Evolutionary conservation across 495 filamentous ascomycete species (phyloP).

Genomic region (Aspergillus steynii): DNA sequence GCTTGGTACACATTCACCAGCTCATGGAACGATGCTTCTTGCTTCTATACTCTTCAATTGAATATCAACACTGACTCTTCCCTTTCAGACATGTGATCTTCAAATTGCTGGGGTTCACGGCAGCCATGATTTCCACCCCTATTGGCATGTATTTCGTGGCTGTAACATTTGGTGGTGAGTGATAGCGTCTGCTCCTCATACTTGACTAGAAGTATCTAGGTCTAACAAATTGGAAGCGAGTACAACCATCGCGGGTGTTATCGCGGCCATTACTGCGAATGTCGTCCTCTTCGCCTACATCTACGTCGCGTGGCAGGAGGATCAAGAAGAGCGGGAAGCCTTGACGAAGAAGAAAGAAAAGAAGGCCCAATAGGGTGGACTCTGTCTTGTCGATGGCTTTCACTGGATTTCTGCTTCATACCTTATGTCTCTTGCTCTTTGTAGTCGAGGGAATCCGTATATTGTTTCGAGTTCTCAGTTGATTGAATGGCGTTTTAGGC

Average conservation of each 20-base stretch:
- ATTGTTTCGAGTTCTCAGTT: slow-evolving; percentile 7
- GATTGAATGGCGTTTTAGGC: slow-evolving; percentile 2
- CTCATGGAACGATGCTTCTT: neutral
- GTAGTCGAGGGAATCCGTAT: neutral
- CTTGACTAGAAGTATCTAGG: neutral
- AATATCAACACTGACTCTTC: neutral
- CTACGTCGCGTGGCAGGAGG: slow-evolving; percentile 87
- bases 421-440: neutral
- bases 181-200: neutral
- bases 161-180: slow-evolving; percentile 74
- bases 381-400: slow-evolving; percentile 11
- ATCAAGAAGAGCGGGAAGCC: slow-evolving; percentile 65
- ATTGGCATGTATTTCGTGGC: slow-evolving; percentile 86
- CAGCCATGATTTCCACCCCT: slow-evolving; percentile 84
- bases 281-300: slow-evolving; percentile 89
- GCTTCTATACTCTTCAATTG: slow-evolving; percentile 1
- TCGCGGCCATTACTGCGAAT: slow-evolving; percentile 88
- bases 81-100: slow-evolving; percentile 72
- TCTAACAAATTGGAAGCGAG: slow-evolving; percentile 60
- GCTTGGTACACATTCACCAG: slow-evolving; percentile 1
- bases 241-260: slow-evolving; percentile 78
- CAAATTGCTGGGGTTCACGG: slow-evolving; percentile 86
- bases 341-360: slow-evolving; percentile 55
- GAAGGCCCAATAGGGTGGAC: slow-evolving; percentile 55
- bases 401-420: neutral